Evolutionary conservation across 306 rosid genomes (phyloP), one percentile per base, ranked within the genome.

Genomic region (Medicago lupulina): DNA sequence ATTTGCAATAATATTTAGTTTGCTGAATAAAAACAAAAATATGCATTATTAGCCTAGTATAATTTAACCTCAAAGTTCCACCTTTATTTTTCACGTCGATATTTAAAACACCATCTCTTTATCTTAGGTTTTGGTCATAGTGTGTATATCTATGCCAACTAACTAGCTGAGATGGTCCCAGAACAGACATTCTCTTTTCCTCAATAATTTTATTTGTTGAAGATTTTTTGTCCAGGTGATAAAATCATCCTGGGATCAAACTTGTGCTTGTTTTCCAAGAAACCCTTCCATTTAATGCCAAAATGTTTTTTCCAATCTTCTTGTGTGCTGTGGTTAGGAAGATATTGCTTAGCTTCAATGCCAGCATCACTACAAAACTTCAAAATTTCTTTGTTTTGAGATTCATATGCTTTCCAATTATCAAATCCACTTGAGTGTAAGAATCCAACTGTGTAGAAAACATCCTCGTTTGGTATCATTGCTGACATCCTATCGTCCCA

Each of bases 161-260:
- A 4, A 3, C 3, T 28, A 28, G n/a, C n/a, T n/a, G n/a, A n/a
- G n/a, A n/a, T n/a, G n/a, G n/a, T 28, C 31, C 31, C 31, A 28
- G 0, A 28, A 28, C 18, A 14, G 15, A 49, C 7, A 5, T 49
- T 47, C 53, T 2, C 7, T 46, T 46, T 46, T 46, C 28, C 28
- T 25, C 28, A 11, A 11, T 44, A n/a, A n/a, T n/a, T n/a, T n/a
- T 18, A 8, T 23, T 58, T 58, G 44, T 74, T 41, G 73, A 94
- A 94, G 72, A 94, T 91, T 73, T 82, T 87, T 49, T 94, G 98
- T 13, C 97, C 97, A 6, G 97, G 96, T n/a, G 98, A 94, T 49
- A 94, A 81, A 67, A 90, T 88, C 86, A 82, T 88, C 69, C 83
- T 91, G 9, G 98, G 98, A 84, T 94, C 98, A 75, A 94, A 94